These are phyloP conservation scores for Chamaenerion angustifolium DNA, from an alignment of 345 rosid species.

Conservation along the genomic window DNA sequence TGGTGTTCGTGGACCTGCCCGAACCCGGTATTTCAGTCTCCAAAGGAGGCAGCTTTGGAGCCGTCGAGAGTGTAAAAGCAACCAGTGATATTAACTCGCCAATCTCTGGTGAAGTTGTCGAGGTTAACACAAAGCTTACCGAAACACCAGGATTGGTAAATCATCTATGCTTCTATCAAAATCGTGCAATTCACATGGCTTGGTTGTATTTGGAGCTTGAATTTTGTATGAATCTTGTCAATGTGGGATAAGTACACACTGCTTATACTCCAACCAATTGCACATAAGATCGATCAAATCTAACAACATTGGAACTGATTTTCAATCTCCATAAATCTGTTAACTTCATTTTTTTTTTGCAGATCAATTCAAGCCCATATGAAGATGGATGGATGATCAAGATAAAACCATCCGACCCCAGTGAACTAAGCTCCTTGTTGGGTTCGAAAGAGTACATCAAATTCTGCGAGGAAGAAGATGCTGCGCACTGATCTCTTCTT, in stretches of 20 bases:
- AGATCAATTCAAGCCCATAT: slow-evolving; percentile 83
- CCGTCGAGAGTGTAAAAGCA: slow-evolving; percentile 93
- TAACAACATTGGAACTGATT: no score
- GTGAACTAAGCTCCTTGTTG: slow-evolving; percentile 62
- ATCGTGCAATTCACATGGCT: not conserved
- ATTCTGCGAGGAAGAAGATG: slow-evolving; percentile 89
- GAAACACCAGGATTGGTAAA: slow-evolving; percentile 70
- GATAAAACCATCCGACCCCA: slow-evolving; percentile 75
- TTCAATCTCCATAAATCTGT: not conserved
- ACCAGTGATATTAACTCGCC: slow-evolving; percentile 85
- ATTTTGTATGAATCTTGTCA: no score
- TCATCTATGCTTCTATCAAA: slow-evolving; percentile 1
- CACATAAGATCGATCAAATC: no score
- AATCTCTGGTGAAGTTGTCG: slow-evolving; percentile 72
- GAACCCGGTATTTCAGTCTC: slow-evolving; percentile 39
- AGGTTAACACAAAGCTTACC: slow-evolving; percentile 56
- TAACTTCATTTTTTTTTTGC: slow-evolving; percentile 3
- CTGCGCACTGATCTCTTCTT: slow-evolving; percentile 44
- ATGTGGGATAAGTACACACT: no score
- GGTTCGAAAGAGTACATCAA: slow-evolving; percentile 71
- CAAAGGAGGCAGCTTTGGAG: slow-evolving; percentile 63
- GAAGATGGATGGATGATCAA: slow-evolving; percentile 96
- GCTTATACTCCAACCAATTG: no score
- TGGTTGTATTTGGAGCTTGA: not conserved
- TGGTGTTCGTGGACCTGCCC: slow-evolving; percentile 85